Percentiles rank a stretch among this genome's conserved stretches.
Conservation (phyloP, 2,329 filamentous ascomycete species). For the Microsporum canis region DNA sequence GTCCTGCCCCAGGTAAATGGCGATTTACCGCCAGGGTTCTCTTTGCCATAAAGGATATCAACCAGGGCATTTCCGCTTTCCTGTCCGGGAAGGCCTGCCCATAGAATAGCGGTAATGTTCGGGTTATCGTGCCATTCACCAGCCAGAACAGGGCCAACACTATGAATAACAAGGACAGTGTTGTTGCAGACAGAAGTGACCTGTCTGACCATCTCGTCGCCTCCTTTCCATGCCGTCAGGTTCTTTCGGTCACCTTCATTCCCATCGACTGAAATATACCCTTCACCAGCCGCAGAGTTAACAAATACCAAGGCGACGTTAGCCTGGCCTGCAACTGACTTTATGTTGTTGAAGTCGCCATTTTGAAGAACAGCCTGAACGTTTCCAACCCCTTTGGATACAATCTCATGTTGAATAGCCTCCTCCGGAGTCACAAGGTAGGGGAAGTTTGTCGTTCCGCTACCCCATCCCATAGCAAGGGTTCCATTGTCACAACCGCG, state of each 20-base stretch:
- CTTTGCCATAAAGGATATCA: constrained; percentile 59
- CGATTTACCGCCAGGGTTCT: constrained; percentile 52
- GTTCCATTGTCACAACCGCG: constrained; percentile 52
- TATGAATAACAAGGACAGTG: constrained; percentile 86
- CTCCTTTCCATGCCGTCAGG: constrained; percentile 75
- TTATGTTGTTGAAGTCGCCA: constrained; percentile 43
- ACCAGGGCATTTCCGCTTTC: constrained; percentile 65
- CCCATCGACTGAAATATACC: constrained; percentile 68
- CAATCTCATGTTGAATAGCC: constrained; percentile 54
- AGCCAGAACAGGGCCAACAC: constrained; percentile 65
- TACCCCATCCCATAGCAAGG: constrained; percentile 53
- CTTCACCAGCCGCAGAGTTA: constrained; percentile 77
- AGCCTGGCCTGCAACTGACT: constrained; percentile 41
- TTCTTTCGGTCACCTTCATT: constrained; percentile 88
- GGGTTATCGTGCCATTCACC: constrained; percentile 49
- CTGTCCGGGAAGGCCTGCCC: constrained; percentile 63
- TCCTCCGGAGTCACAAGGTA: constrained; percentile 53
- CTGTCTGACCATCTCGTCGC: constrained; percentile 68
- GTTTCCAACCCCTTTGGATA: constrained; percentile 52
- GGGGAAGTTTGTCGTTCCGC: constrained; percentile 49
- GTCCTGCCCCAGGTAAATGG: constrained; percentile 50
- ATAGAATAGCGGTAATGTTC: constrained; percentile 64
- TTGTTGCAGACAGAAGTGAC: constrained; percentile 70
- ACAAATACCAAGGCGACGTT: constrained; percentile 67
- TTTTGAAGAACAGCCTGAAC: constrained; percentile 51